Conservation (phyloP, 768 basidiomycete species). For the Serpula lacrymans region DNA sequence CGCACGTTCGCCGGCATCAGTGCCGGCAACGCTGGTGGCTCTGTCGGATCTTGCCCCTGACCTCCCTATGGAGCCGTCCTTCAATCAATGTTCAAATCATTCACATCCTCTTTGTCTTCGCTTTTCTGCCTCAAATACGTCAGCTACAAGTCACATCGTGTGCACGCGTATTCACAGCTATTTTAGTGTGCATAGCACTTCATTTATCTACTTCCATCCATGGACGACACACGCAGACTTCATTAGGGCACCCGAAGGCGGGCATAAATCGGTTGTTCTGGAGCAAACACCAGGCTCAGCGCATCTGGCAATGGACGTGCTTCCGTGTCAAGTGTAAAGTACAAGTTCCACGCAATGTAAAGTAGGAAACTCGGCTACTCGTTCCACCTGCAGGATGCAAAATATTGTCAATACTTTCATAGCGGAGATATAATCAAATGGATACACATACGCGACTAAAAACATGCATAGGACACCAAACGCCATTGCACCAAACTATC, state of each 20-base stretch:
- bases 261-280: no score
- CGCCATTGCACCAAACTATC: conserved; percentile 88
- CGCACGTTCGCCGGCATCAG: conserved; percentile 37
- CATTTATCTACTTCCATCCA: no score
- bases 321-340: no score
- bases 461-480: conserved; percentile 92
- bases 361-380: conserved; percentile 51
- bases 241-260: no score
- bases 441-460: conserved; percentile 73
- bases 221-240: not conserved
- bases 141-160: no score
- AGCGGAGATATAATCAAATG: conserved; percentile 10
- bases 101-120: no score
- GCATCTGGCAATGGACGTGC: no score
- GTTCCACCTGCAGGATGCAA: conserved; percentile 64
- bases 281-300: no score
- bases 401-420: conserved; percentile 10
- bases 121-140: no score
- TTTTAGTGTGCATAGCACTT: not conserved
- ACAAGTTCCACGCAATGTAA: no score
- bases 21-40: conserved; percentile 18
- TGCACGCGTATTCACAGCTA: not conserved
- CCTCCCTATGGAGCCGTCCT: conserved; percentile 33
- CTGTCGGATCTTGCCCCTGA: conserved; percentile 12
- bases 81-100: conserved; percentile 9